Evolutionary conservation across 1,139 yeast species (phyloP), one percentile per base, ranked within the genome.

Genomic region (Suhomyces atakaporum): DNA sequence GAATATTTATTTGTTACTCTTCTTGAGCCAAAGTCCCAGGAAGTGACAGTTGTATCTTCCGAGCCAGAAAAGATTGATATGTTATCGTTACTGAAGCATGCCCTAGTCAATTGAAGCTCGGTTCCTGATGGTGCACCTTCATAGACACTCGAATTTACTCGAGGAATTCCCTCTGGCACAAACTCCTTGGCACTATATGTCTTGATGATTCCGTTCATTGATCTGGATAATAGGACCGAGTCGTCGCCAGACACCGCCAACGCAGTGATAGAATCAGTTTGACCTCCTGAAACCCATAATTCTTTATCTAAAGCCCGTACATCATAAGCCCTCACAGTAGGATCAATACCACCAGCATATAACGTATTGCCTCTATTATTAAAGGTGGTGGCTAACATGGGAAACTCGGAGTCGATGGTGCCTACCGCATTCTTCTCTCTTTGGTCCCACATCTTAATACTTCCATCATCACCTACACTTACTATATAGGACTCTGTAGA

Each of bases 401-500:
- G 92, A 48, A 66, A 82, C 2, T 68, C 69, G 0, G 81, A 68
- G 11, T 60, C 52, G 31, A 79, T 58, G 15, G 46, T 53, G 3
- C 51, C 50, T 0, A 73, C 62, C 1, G 75, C 66, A 2, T 47
- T 46, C 48, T 18, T 38, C 34, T 73, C 68, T 38, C 88, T 61
- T 14, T 67, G 64, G 47, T 86, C 95, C 92, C 92, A 86, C 2
- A 79, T 33, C 7, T 65, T 63, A 1, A 75, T 64, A 4, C 58
- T 43, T 0, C 90, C 89, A 49, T 82, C 89, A 50, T 86, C 95
- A 12, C 81, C 70, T 3, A 77, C 88, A 20, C 83, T 72, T 3
- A 73, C 65, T 4, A 74, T 47, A n/a, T 59, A 31, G 16, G 62
- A 61, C 3, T 60, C 68, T 53, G 31, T 60, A 3, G 56, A 48